Conservation (phyloP, 1,284 basidiomycete species). For the Hortiboletus rubellus region DNA sequence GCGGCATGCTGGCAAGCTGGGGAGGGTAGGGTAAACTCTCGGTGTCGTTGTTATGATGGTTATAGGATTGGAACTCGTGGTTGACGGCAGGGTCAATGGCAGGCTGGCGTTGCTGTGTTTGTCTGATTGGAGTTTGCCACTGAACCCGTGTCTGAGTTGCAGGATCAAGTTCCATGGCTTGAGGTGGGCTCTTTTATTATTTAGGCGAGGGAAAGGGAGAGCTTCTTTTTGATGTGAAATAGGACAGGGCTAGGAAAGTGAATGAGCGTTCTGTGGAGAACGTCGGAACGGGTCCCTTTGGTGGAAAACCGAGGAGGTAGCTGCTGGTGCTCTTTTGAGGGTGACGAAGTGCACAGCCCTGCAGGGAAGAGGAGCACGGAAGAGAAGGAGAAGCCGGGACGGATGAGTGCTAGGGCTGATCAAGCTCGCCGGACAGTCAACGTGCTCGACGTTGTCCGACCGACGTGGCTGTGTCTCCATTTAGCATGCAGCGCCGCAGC, state of each 20-base stretch:
- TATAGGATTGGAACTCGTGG: conserved; percentile 36
- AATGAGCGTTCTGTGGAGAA: conserved; percentile 35
- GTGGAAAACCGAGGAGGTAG: conserved; percentile 11
- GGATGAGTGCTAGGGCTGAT: conserved; percentile 1
- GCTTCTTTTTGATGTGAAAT: conserved; percentile 39
- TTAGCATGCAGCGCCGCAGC: conserved; percentile 37
- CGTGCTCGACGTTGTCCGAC: conserved; percentile 22
- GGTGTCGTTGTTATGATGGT: conserved; percentile 29
- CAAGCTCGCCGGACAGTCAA: conserved; percentile 9
- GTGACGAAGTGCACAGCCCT: conserved; percentile 20
- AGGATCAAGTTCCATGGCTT: conserved; percentile 34
- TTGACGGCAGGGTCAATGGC: conserved; percentile 35
- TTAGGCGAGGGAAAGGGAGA: conserved; percentile 37
- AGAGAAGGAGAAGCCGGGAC: conserved; percentile 14
- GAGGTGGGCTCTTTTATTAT: conserved; percentile 36
- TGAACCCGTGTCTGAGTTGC: conserved; percentile 36
- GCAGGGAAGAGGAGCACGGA: conserved; percentile 3
- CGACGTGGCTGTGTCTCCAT: conserved; percentile 37
- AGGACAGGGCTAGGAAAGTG: conserved; percentile 22
- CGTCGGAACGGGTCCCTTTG: conserved; percentile 10
- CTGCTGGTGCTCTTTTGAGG: conserved; percentile 19
- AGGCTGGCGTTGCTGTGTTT: conserved; percentile 35
- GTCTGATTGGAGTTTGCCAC: conserved; percentile 37
- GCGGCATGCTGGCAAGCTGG: conserved; percentile 31
- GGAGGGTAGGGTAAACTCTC: conserved; percentile 26